Conservation (phyloP, 2,329 filamentous ascomycete genomes). For the Clarireedia paspali region DNA sequence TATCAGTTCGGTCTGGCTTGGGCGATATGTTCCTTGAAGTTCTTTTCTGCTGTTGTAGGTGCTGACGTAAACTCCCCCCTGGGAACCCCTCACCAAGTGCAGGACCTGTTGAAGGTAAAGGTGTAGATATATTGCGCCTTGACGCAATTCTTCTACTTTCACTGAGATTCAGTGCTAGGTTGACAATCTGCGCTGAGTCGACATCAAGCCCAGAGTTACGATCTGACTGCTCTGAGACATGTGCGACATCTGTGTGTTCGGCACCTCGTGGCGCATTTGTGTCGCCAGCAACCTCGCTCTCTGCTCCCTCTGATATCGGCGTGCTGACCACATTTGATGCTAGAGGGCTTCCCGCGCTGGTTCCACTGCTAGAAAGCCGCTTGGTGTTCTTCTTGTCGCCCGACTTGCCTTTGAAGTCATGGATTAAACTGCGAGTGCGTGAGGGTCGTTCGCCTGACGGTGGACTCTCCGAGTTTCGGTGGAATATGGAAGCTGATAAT, state of each 20-base stretch:
- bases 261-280: conserved; percentile 4
- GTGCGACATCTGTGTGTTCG: not conserved
- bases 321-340: conserved; percentile 19
- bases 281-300: not conserved
- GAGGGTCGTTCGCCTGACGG: conserved; percentile 8
- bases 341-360: conserved; percentile 24
- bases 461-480: not conserved
- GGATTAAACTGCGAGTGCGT: conserved; percentile 15
- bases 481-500: conserved; percentile 16
- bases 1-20: conserved; percentile 37
- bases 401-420: conserved; percentile 24
- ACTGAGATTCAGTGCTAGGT: conserved; percentile 82
- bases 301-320: not conserved
- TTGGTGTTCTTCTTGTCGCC: conserved; percentile 21
- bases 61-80: conserved; percentile 55
- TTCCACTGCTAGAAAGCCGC: conserved; percentile 17
- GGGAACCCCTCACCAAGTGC: conserved; percentile 37
- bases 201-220: conserved; percentile 44
- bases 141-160: conserved; percentile 65
- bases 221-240: not conserved
- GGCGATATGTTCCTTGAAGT: conserved; percentile 55
- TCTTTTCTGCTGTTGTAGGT: conserved; percentile 64
- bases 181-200: conserved; percentile 84
- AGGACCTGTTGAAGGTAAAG: conserved; percentile 36
- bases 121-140: conserved; percentile 44